Conservation (phyloP, 176 grass and related monocot species). For the Aegilops longissima region DNA sequence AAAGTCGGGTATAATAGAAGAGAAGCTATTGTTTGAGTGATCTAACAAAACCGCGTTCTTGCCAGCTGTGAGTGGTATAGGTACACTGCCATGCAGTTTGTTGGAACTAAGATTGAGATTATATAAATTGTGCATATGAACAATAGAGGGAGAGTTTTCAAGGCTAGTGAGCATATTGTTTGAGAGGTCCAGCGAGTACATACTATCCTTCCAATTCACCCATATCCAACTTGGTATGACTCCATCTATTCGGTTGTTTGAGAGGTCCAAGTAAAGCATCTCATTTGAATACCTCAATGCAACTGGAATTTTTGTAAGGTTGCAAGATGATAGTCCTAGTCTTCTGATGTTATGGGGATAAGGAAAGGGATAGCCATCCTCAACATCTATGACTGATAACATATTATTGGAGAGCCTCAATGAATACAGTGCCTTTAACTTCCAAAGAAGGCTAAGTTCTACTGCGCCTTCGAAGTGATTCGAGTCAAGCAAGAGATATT, state of each 20-base stretch:
- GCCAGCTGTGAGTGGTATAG: neutral
- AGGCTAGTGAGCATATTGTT: neutral
- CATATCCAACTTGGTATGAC: constrained; percentile 35
- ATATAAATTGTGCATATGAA: neutral
- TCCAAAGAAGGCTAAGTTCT: constrained; percentile 1
- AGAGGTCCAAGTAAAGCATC: neutral
- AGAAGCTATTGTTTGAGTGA: constrained; percentile 19
- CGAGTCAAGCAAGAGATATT: fast-evolving
- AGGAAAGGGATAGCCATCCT: neutral
- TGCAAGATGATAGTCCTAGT: neutral
- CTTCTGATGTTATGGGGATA: neutral
- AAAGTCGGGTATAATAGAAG: neutral
- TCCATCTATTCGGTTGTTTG: constrained; percentile 15
- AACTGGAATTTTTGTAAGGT: neutral
- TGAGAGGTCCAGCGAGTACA: neutral
- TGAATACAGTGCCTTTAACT: fast-evolving
- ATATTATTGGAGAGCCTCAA: neutral
- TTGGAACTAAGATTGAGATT: constrained; percentile 18
- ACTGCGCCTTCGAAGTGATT: constrained; percentile 34
- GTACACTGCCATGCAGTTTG: neutral
- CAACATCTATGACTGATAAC: neutral
- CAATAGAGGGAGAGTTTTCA: neutral
- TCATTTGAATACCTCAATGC: neutral
- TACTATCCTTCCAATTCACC: neutral
- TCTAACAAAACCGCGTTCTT: fast-evolving